Percentiles rank a stretch among this genome's conserved stretches.
phyloP scores from a whole-genome alignment of 495 filamentous ascomycete species.

The Aspergillus nidulans region DNA sequence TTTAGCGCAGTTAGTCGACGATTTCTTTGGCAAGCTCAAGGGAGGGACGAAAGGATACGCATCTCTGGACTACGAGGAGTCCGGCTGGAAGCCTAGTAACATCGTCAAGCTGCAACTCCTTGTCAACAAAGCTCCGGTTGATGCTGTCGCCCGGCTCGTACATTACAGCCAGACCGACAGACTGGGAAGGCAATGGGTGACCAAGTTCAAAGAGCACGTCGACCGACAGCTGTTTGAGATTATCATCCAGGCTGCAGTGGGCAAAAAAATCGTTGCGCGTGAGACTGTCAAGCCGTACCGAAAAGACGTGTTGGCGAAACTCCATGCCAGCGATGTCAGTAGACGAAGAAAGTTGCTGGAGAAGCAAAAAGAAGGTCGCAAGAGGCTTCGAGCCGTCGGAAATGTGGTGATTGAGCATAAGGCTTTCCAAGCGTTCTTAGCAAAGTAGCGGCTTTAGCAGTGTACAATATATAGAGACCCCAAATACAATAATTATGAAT shows the following conservation, averaged over 20 bases:
- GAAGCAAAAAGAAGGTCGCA: slow-evolving; percentile 95
- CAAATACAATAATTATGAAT: background rate
- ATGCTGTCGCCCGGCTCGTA: slow-evolving; percentile 87
- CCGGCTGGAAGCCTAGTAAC: slow-evolving; percentile 73
- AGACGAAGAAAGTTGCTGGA: slow-evolving; percentile 83
- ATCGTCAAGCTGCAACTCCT: slow-evolving; percentile 88
- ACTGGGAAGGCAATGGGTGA: slow-evolving; percentile 81
- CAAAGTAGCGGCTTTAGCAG: slow-evolving; percentile 38
- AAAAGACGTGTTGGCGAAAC: slow-evolving; percentile 89
- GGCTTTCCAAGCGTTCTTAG: slow-evolving; percentile 86
- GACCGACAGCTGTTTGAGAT: slow-evolving; percentile 95
- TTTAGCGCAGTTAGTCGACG: slow-evolving; percentile 82
- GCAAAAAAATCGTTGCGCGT: slow-evolving; percentile 77
- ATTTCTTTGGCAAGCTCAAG: slow-evolving; percentile 97
- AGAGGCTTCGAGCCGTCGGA: slow-evolving; percentile 66
- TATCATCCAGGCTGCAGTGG: slow-evolving; percentile 86
- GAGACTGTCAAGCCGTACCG: slow-evolving; percentile 96
- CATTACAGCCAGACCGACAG: slow-evolving; percentile 73
- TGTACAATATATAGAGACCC: background rate
- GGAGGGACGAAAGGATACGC: slow-evolving; percentile 80
- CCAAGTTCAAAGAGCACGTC: slow-evolving; percentile 95
- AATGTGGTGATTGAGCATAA: slow-evolving; percentile 90
- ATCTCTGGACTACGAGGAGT: slow-evolving; percentile 91
- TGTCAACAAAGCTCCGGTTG: slow-evolving; percentile 89
- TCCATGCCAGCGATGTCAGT: slow-evolving; percentile 85